Evolutionary conservation across 345 rosid genomes (phyloP).

Genomic region (Melaleuca quinquenervia): DNA sequence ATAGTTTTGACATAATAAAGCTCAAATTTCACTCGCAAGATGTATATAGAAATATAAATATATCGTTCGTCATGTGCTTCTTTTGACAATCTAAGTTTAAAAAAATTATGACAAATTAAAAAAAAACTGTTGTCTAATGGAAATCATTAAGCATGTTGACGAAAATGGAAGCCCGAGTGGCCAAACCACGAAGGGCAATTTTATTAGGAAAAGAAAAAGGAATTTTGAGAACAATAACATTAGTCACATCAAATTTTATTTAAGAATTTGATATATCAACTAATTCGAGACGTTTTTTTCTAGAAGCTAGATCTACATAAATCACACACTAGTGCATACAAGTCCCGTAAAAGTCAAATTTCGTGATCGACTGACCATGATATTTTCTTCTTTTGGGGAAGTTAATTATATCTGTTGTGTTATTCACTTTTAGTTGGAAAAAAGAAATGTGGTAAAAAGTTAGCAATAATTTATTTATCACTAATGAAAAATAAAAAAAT

Average conservation of each 20-base stretch:
- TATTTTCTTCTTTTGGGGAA: background rate
- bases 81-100: background rate
- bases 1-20: background rate
- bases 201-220: background rate
- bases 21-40: background rate
- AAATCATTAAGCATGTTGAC: background rate
- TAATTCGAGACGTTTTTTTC: background rate
- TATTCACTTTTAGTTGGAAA: rapidly evolving
- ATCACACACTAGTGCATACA: background rate
- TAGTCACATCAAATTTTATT: background rate
- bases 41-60: too few relatives aligned
- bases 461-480: background rate
- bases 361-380: background rate
- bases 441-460: too few relatives aligned
- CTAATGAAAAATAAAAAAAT: background rate
- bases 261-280: background rate
- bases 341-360: background rate
- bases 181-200: background rate
- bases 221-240: background rate
- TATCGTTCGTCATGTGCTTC: too few relatives aligned
- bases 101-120: too few relatives aligned
- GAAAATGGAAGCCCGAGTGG: background rate
- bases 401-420: background rate
- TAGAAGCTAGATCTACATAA: too few relatives aligned
- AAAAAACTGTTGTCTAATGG: background rate